These are phyloP conservation scores for Peribolospora kevripleyi DNA, from an alignment of 768 basidiomycete genomes.

Conservation along the genomic window DNA sequence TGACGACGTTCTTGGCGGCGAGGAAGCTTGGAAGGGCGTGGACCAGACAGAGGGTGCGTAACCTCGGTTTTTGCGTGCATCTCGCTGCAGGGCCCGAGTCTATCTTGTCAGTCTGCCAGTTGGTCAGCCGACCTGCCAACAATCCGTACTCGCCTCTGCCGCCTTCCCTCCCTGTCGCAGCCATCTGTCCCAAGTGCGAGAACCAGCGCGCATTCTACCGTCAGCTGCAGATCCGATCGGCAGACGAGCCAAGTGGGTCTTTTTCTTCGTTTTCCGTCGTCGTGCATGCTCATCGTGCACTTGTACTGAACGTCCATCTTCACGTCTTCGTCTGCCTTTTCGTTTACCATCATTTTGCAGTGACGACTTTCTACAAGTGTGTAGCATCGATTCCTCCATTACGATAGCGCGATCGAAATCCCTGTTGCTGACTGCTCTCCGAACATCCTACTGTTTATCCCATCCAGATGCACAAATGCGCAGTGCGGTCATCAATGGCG, in stretches of 20 bases:
- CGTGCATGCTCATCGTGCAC: not conserved
- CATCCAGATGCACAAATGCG: slow-evolving; percentile 9
- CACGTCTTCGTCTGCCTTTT: not conserved
- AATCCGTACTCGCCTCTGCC: too few relatives aligned
- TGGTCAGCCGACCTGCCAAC: too few relatives aligned
- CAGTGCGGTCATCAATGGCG: slow-evolving; percentile 10
- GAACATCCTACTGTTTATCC: not conserved
- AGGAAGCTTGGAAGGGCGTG: slow-evolving; percentile 80
- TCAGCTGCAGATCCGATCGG: slow-evolving; percentile 84
- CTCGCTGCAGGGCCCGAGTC: not conserved
- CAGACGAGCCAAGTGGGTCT: slow-evolving; percentile 44
- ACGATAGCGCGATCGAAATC: not conserved
- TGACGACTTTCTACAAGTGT: slow-evolving; percentile 15
- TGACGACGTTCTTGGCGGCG: slow-evolving; percentile 87
- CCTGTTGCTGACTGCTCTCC: not conserved
- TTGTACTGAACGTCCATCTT: not conserved
- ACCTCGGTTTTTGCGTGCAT: not conserved
- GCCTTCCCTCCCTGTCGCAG: slow-evolving; percentile 14
- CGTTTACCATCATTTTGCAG: slow-evolving; percentile 10
- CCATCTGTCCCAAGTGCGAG: slow-evolving; percentile 55
- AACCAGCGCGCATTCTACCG: slow-evolving; percentile 70
- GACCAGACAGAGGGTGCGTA: slow-evolving; percentile 53
- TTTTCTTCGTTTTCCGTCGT: not conserved
- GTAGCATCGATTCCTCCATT: not conserved
- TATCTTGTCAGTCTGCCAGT: not conserved